A percentile compares a stretch with the other conserved stretches of the same genome.
Conservation (phyloP, 2,329 filamentous ascomycete genomes). For the Reticulascus tulasneorum region DNA sequence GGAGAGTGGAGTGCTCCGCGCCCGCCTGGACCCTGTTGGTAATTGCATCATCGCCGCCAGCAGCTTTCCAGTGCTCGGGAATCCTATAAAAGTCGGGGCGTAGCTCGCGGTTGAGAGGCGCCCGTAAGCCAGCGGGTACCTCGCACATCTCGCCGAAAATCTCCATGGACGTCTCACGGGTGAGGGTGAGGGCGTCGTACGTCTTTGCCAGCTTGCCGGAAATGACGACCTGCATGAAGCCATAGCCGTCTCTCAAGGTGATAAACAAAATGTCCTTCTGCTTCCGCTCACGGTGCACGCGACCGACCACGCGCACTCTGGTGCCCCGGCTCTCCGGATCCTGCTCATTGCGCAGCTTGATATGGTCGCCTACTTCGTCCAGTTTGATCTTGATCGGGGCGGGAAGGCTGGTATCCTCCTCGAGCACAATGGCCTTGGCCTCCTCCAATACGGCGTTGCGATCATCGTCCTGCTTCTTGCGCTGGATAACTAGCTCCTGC, state of each 20-base stretch:
- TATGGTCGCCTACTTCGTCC: slow-evolving; percentile 53
- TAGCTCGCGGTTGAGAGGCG: slow-evolving; percentile 80
- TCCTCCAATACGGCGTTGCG: slow-evolving; percentile 64
- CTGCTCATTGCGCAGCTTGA: too few relatives aligned
- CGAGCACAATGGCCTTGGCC: slow-evolving; percentile 69
- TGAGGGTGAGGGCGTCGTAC: slow-evolving; percentile 85
- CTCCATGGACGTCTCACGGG: slow-evolving; percentile 81
- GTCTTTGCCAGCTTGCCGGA: slow-evolving; percentile 78
- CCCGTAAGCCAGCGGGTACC: slow-evolving; percentile 72
- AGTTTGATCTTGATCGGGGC: slow-evolving; percentile 71
- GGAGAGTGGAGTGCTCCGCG: slow-evolving; percentile 54
- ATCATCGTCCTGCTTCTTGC: slow-evolving; percentile 57
- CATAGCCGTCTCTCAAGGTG: slow-evolving; percentile 80
- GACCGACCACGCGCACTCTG: slow-evolving; percentile 74
- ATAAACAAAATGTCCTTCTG: slow-evolving; percentile 87
- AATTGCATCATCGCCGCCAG: slow-evolving; percentile 83
- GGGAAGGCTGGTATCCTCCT: slow-evolving; percentile 69
- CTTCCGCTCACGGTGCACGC: slow-evolving; percentile 74
- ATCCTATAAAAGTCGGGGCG: slow-evolving; percentile 91
- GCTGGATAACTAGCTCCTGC: slow-evolving; percentile 66
- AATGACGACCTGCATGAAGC: slow-evolving; percentile 79
- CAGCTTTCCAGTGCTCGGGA: too few relatives aligned
- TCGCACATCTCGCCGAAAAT: slow-evolving; percentile 80
- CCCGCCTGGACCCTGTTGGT: slow-evolving; percentile 64
- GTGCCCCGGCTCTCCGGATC: slow-evolving; percentile 57